Conservation (phyloP, 1,139 yeast genomes). For the Lodderomyces margitis region DNA sequence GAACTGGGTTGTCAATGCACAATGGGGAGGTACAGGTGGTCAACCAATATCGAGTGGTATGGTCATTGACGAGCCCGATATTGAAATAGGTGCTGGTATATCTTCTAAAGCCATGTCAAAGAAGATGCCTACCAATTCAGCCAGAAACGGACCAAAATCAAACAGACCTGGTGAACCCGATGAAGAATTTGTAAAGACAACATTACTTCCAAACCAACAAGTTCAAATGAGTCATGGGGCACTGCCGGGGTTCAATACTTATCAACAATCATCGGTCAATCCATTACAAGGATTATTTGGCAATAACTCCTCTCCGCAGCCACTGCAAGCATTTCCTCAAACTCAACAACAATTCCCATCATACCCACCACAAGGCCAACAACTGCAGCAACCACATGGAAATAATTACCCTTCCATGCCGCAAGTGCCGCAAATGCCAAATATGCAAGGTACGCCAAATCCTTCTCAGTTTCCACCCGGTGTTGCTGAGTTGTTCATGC, state of each 20-base stretch:
- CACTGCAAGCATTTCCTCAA: constrained; percentile 14
- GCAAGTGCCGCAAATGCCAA: constrained; percentile 14
- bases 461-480: constrained; percentile 11
- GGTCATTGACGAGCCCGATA: constrained; percentile 95
- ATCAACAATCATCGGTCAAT: constrained; percentile 40
- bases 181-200: constrained; percentile 43
- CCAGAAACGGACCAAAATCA: constrained; percentile 82
- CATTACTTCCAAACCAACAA: constrained; percentile 22
- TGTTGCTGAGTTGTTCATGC: constrained; percentile 15
- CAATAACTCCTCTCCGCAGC: constrained; percentile 8
- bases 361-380: constrained; percentile 9
- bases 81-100: constrained; percentile 91
- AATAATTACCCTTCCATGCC: not conserved
- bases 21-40: constrained; percentile 98
- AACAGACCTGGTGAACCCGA: constrained; percentile 63
- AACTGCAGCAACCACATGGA: constrained; percentile 11
- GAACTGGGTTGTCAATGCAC: constrained; percentile 85
- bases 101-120: constrained; percentile 89
- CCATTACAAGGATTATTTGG: constrained; percentile 52
- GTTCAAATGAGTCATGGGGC: constrained; percentile 27
- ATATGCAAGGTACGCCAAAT: constrained; percentile 5
- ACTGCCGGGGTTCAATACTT: constrained; percentile 36
- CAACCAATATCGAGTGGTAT: constrained; percentile 77
- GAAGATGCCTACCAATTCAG: constrained; percentile 85
- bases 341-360: constrained; percentile 14